Conservation (phyloP, 2,329 filamentous ascomycete species). For the Fusarium buxicola region DNA sequence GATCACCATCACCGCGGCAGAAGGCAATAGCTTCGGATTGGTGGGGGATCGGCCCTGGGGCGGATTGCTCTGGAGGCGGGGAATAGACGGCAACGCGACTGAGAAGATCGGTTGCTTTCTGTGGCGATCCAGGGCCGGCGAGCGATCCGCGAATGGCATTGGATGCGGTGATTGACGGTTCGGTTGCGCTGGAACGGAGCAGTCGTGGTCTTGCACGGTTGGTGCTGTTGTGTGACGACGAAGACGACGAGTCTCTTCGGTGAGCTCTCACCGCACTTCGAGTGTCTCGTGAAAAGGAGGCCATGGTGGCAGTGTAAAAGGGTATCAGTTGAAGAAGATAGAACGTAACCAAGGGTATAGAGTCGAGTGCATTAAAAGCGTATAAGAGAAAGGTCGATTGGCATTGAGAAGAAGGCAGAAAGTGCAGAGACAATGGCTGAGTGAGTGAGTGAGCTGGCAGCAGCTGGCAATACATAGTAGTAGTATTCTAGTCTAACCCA, state of each 20-base stretch:
- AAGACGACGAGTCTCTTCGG: constrained; percentile 45
- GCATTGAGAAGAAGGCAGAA: constrained; percentile 30
- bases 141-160: constrained; percentile 65
- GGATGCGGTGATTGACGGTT: constrained; percentile 68
- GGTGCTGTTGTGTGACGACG: constrained; percentile 38
- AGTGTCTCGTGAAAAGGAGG: constrained; percentile 43
- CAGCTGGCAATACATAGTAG: constrained; percentile 35
- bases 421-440: constrained; percentile 13
- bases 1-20: constrained; percentile 32
- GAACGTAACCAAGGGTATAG: constrained; percentile 4
- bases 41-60: constrained; percentile 35
- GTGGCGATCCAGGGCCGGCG: constrained; percentile 60
- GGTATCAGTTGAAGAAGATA: constrained; percentile 3
- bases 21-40: constrained; percentile 41
- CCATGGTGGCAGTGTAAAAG: constrained; percentile 25
- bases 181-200: constrained; percentile 66
- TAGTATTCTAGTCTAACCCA: too few species aligned
- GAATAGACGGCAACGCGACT: constrained; percentile 65
- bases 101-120: constrained; percentile 66
- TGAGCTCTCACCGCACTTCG: constrained; percentile 43
- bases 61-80: constrained; percentile 38
- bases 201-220: constrained; percentile 63
- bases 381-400: constrained; percentile 22
- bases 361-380: constrained; percentile 22
- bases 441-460: constrained; percentile 31